Base-by-base conservation (phyloP, 2,329 filamentous ascomycete genomes). In the Talaromyces amestolkiae region DNA sequence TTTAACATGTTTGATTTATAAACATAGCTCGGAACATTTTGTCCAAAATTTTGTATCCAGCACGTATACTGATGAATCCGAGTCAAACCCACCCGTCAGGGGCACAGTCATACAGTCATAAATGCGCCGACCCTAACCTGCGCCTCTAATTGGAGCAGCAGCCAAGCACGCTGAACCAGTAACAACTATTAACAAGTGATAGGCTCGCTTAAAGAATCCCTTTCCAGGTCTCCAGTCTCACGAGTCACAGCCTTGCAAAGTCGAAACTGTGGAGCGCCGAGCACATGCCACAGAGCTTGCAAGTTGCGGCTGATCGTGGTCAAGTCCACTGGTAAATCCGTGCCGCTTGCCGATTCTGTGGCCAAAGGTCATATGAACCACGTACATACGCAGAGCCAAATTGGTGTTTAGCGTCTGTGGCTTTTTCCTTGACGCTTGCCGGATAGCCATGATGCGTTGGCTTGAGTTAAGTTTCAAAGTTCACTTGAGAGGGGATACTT, bases 61-160 rank as follows among this genome's bases (percentile, higher is more conserved):
- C 3, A 15, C 7, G 47, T 53, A 33, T 5, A 9, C 22, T n/a
- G 24, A 49, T 17, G 49, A 53, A 53, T 53, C 49, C 49, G 49
- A 53, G 49, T 53, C 49, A 53, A 53, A 19, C n/a, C 47, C 47
- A 53, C 27, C 47, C 27, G 27, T 33, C 49, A 53, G 49, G 49
- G 49, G 27, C 49, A 33, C 8, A 27, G 24, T 53, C 24, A n/a
- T 11, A 27, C 22, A 49, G 2, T 1, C 24, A 3, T 17, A 41
- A 6, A 27, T 49, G 5, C 22, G 17, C 45, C 22, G 24, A 31
- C 13, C 17, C 17, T 10, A 53, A n/a, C 15, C 27, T 31, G 27
- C 8, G 2, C n/a, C n/a, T 39, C 19, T 56, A 2, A 56, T 37
- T 56, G 53, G 51, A 31, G 5, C 27, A 31, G 27, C 27, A 1